Percentiles rank a stretch among this genome's conserved stretches.
Conservation (phyloP, 164 flowering plant genomes). For the Vitis riparia region DNA sequence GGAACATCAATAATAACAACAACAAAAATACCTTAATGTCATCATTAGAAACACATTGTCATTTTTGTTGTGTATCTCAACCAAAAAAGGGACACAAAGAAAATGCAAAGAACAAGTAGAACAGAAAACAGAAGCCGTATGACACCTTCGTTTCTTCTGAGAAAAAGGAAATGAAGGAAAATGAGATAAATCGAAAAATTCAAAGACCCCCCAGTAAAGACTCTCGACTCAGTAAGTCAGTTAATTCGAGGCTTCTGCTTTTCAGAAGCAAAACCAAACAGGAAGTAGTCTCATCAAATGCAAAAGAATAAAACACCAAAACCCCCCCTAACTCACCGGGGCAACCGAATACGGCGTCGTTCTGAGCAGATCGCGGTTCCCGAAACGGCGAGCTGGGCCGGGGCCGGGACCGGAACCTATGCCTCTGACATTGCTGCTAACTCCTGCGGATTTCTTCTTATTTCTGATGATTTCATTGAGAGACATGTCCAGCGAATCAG, state of each 20-base stretch:
- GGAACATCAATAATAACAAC: not conserved
- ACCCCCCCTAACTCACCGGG: slow-evolving; percentile 7
- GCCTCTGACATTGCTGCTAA: not conserved
- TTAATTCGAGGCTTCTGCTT: not conserved
- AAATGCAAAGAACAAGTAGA: not conserved
- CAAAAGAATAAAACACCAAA: not conserved
- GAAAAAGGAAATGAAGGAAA: too few relatives aligned
- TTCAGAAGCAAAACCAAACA: not conserved
- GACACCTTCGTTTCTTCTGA: too few relatives aligned
- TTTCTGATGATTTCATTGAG: slow-evolving; percentile 35
- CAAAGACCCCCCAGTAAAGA: too few relatives aligned
- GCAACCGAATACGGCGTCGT: slow-evolving; percentile 20
- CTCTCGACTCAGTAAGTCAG: too few relatives aligned
- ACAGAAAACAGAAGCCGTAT: not conserved
- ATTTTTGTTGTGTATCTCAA: not conserved
- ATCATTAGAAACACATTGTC: slow-evolving; percentile 29
- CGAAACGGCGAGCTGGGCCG: slow-evolving; percentile 24
- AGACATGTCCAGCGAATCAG: slow-evolving; percentile 34
- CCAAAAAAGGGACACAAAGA: not conserved
- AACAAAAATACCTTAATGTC: slow-evolving; percentile 38
- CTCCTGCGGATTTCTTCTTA: slow-evolving; percentile 16
- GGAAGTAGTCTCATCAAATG: not conserved
- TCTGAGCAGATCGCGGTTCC: slow-evolving; percentile 14
- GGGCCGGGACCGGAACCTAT: slow-evolving; percentile 11
- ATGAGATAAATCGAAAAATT: too few relatives aligned